Conservation (phyloP, 805 yeast genomes). For the Ogataea philodendri region DNA sequence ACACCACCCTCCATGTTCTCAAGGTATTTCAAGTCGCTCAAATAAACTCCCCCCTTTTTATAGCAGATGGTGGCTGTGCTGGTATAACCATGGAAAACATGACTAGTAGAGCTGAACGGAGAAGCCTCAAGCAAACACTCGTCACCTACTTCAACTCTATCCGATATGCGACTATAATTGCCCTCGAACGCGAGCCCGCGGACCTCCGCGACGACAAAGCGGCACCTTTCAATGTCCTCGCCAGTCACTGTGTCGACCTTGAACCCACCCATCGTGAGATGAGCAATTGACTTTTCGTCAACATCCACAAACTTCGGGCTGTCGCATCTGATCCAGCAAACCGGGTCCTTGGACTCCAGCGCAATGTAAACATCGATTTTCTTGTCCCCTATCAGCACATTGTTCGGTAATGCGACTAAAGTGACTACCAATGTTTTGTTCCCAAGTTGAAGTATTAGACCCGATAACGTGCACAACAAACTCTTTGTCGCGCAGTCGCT, state of each 20-base stretch:
- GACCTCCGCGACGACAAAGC: constrained; percentile 16
- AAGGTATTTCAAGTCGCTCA: constrained; percentile 41
- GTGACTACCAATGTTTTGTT: background rate
- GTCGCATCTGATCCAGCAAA: constrained; percentile 3
- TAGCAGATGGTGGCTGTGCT: constrained; percentile 9
- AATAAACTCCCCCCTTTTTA: constrained; percentile 16
- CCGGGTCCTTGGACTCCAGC: background rate
- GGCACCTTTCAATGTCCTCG: constrained; percentile 28
- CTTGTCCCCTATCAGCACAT: background rate
- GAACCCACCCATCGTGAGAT: no score
- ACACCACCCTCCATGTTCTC: constrained; percentile 48
- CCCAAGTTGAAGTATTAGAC: background rate
- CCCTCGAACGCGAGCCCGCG: no score
- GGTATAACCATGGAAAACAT: constrained; percentile 6
- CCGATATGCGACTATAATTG: no score
- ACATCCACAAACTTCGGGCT: background rate
- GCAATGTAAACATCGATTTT: background rate
- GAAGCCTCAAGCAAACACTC: constrained; percentile 20
- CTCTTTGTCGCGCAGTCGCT: background rate
- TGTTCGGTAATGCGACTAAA: background rate
- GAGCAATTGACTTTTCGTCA: constrained; percentile 3
- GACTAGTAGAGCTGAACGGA: constrained; percentile 27
- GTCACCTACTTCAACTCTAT: background rate
- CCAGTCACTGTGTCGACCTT: constrained; percentile 26
- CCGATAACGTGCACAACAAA: constrained; percentile 1